Base-by-base conservation (phyloP, 768 basidiomycete species). In the Rubroboletus satanas region DNA sequence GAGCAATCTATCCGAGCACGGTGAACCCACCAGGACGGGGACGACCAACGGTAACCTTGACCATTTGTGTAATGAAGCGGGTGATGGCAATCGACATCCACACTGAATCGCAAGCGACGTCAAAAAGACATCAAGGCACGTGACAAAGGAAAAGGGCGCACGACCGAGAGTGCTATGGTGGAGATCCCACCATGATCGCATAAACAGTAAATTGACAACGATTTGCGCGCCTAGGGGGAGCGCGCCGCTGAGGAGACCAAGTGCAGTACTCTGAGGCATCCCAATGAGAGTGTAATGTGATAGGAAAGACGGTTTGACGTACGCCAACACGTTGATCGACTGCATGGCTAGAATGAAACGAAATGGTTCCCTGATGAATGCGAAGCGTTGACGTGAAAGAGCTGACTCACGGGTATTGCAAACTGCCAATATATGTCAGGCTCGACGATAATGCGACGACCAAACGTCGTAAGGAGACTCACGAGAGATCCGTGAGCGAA, bases 141-240 rank as follows among this genome's bases (percentile, higher is more conserved):
- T 1, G 28, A 28, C 21, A 12, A 31, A 29, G 21, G 5, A 38
- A 36, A 23, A 3, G 10, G 14, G 51, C 70, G 47, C 21, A 70
- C 69, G 48, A 29, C 70, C 70, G 29, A 72, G 66, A n/a, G 59
- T 46, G 46, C 87, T 76, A 62, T 85, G 88, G 67, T 97, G 94
- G 21, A 90, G 70, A 65, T 96, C 95, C 93, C 93, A 96, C 79
- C 83, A 85, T 1, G 84, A 87, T 12, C 89, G 82, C 15, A 89
- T 73, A 17, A 90, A 85, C n/a, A 88, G 41, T 17, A 83, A 43
- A 57, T 90, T 90, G 63, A 93, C 75, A 23, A 86, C 55, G 31
- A 82, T 74, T 63, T 91, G 84, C n/a, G 87, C 68, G 37, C 82
- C 58, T 4, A 90, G 65, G 0, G 95, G 95, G 2, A 88, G 75